Conservation (phyloP, 2,329 filamentous ascomycete genomes). For the Aspergillus sp. region DNA sequence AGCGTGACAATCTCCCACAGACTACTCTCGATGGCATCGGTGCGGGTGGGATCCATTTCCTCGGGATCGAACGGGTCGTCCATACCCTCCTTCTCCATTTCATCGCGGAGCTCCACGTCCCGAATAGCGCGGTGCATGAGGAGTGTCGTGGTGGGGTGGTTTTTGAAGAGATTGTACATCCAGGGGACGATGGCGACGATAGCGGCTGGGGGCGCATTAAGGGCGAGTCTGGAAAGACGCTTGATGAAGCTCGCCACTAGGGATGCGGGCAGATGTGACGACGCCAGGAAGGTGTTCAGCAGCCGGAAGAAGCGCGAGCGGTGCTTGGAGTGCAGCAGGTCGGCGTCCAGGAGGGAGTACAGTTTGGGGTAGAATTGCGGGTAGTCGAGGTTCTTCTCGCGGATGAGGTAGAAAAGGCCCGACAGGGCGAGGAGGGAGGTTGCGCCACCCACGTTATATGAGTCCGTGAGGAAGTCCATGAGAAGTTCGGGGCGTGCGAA, state of each 20-base stretch:
- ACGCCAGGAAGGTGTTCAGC: conserved; percentile 80
- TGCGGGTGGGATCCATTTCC: conserved; percentile 76
- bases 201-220: conserved; percentile 83
- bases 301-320: conserved; percentile 88
- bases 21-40: conserved; percentile 79
- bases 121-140: conserved; percentile 78
- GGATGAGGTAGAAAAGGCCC: conserved; percentile 90
- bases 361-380: conserved; percentile 88
- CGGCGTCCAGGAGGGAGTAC: conserved; percentile 80
- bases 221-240: conserved; percentile 69
- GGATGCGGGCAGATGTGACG: conserved; percentile 82
- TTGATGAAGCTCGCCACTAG: conserved; percentile 96
- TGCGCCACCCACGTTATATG: conserved; percentile 77
- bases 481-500: conserved; percentile 80
- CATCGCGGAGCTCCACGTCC: conserved; percentile 49
- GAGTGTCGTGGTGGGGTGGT: conserved; percentile 84
- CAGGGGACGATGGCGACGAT: conserved; percentile 85
- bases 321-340: conserved; percentile 87
- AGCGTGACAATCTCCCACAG: conserved; percentile 91
- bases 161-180: conserved; percentile 89
- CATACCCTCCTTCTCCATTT: conserved; percentile 54
- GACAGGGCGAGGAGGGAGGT: conserved; percentile 81
- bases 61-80: conserved; percentile 69
- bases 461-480: conserved; percentile 95
- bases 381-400: conserved; percentile 90